phyloP scores from a whole-genome alignment of 2,329 filamentous ascomycete species.

The Aspergillus persii region DNA sequence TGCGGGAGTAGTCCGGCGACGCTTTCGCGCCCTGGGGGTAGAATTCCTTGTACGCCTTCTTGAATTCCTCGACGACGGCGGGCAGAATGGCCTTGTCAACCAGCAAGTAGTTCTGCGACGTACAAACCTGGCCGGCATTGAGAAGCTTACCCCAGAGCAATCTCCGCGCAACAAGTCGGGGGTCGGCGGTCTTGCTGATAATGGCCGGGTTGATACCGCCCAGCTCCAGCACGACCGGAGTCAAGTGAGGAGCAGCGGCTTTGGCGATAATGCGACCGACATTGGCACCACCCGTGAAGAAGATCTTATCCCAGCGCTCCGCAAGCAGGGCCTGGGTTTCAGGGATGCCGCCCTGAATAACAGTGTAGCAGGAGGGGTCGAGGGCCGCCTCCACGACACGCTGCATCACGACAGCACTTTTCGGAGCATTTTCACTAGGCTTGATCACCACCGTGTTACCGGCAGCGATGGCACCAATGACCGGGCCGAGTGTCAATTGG shows the following conservation, averaged over 20 bases:
- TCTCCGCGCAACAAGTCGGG: conserved; percentile 75
- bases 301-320: conserved; percentile 96
- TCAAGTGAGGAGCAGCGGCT: conserved; percentile 85
- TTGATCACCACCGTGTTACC: conserved; percentile 90
- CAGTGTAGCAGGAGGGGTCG: conserved; percentile 71
- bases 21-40: conserved; percentile 77
- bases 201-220: conserved; percentile 92
- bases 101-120: conserved; percentile 89
- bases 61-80: conserved; percentile 71
- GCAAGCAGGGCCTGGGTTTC: conserved; percentile 81
- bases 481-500: conserved; percentile 71
- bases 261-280: conserved; percentile 86
- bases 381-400: conserved; percentile 73
- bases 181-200: conserved; percentile 77
- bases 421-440: conserved; percentile 78
- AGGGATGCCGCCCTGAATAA: conserved; percentile 76
- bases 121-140: conserved; percentile 87
- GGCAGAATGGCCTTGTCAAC: conserved; percentile 72
- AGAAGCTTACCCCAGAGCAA: conserved; percentile 85
- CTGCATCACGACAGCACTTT: conserved; percentile 74
- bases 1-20: conserved; percentile 75
- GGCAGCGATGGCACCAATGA: conserved; percentile 86
- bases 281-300: conserved; percentile 79
- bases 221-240: conserved; percentile 84
- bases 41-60: conserved; percentile 69